These are phyloP conservation scores for Talaromyces sp. DNA, from an alignment of 2,329 filamentous ascomycete genomes.

Conservation along the genomic window DNA sequence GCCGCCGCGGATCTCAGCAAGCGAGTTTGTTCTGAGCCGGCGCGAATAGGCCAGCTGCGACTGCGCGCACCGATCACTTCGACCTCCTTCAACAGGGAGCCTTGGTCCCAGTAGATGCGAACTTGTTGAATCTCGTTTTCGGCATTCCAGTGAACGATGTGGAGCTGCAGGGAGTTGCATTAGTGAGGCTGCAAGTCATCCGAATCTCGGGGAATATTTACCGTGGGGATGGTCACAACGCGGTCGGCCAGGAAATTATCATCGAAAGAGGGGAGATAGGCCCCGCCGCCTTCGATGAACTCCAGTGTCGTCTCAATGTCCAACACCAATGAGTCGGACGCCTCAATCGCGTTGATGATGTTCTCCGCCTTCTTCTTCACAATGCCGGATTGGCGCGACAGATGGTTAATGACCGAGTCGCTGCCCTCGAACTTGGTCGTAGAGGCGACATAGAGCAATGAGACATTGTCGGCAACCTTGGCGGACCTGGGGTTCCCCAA, in stretches of 20 bases:
- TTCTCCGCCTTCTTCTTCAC: conserved; percentile 83
- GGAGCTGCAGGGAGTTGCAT: conserved; percentile 59
- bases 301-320: conserved; percentile 83
- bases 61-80: conserved; percentile 89
- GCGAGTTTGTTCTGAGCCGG: conserved; percentile 79
- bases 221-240: conserved; percentile 76
- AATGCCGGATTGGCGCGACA: conserved; percentile 69
- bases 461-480: conserved; percentile 65
- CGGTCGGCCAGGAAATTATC: conserved; percentile 92
- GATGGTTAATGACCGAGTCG: conserved; percentile 79
- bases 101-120: conserved; percentile 94
- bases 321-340: conserved; percentile 67
- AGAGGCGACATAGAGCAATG: conserved; percentile 87
- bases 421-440: conserved; percentile 72
- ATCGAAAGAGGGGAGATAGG: conserved; percentile 85
- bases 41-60: conserved; percentile 92
- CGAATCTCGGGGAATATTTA: conserved; percentile 53
- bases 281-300: conserved; percentile 78
- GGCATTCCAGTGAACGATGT: conserved; percentile 82
- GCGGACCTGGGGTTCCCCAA: conserved; percentile 67
- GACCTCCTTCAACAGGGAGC: conserved; percentile 85
- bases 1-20: conserved; percentile 64
- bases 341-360: conserved; percentile 73
- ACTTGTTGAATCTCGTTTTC: conserved; percentile 81
- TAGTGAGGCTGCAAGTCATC: conserved; percentile 10